phyloP scores from a whole-genome alignment of 2,329 filamentous ascomycete species.

The Paecilomyces formosus region DNA sequence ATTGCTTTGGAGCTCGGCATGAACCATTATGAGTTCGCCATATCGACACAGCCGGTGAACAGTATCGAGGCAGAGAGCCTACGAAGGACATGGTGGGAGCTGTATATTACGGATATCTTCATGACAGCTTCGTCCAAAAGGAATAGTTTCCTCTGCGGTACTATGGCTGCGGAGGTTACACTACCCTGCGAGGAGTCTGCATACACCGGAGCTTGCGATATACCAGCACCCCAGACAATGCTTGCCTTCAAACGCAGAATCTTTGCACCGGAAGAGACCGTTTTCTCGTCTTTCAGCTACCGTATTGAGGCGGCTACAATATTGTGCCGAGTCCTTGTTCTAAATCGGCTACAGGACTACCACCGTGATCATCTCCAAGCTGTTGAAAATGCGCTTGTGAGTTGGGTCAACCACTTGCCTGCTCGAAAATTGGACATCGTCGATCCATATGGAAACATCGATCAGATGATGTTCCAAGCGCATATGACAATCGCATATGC shows the following conservation, averaged over 20 bases:
- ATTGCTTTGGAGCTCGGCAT: slow-evolving; percentile 69
- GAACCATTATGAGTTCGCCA: slow-evolving; percentile 56
- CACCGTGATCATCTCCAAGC: slow-evolving; percentile 48
- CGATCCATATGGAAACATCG: slow-evolving; percentile 57
- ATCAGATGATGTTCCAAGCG: slow-evolving; percentile 43
- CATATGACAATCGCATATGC: slow-evolving; percentile 6
- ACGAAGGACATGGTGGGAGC: slow-evolving; percentile 76
- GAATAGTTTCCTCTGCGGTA: slow-evolving; percentile 53
- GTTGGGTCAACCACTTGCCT: slow-evolving; percentile 69
- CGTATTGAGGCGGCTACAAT: slow-evolving; percentile 68
- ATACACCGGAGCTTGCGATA: slow-evolving; percentile 35
- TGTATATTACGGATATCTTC: slow-evolving; percentile 69
- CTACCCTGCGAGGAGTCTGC: slow-evolving; percentile 67
- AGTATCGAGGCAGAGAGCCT: slow-evolving; percentile 55
- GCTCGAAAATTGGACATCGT: slow-evolving; percentile 58
- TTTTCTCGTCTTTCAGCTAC: slow-evolving; percentile 64
- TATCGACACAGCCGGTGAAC: slow-evolving; percentile 21
- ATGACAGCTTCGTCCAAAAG: slow-evolving; percentile 48
- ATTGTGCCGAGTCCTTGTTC: slow-evolving; percentile 58
- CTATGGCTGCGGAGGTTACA: slow-evolving; percentile 56
- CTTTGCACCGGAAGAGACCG: no score
- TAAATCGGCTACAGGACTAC: slow-evolving; percentile 30
- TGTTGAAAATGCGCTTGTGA: slow-evolving; percentile 45
- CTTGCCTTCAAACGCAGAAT: no score
- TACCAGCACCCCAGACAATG: no score